Conservation (phyloP, 345 rosid genomes). For the Eutrema yunnanense region DNA sequence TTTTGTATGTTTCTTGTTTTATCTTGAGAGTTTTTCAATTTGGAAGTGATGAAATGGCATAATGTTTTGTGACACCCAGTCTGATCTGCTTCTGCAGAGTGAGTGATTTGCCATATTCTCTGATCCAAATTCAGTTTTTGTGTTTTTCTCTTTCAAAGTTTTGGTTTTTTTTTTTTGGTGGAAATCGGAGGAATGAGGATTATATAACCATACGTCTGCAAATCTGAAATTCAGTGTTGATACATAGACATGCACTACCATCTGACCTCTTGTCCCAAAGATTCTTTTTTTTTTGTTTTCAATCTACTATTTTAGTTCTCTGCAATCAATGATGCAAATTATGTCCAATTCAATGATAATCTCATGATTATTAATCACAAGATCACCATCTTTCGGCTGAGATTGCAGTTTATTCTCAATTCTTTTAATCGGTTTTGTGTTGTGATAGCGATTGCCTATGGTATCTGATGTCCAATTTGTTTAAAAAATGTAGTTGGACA, state of each 20-base stretch:
- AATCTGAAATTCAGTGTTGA: constrained; percentile 47
- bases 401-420: constrained; percentile 34
- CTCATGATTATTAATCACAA: constrained; percentile 37
- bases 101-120: constrained; percentile 31
- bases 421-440: background rate
- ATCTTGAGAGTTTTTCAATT: no score
- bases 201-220: constrained; percentile 50
- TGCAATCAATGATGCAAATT: constrained; percentile 72
- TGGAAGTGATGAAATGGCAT: constrained; percentile 40
- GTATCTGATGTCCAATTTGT: constrained; percentile 70
- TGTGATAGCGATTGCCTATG: constrained; percentile 35
- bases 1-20: no score
- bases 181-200: constrained; percentile 49
- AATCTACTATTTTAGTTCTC: no score
- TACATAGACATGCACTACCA: constrained; percentile 78
- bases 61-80: constrained; percentile 56
- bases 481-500: background rate
- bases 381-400: constrained; percentile 95
- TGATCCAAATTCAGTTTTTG: constrained; percentile 19
- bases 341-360: constrained; percentile 34
- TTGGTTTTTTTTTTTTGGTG: background rate
- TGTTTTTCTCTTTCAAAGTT: no score
- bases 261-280: constrained; percentile 51
- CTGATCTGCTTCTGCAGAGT: constrained; percentile 40
- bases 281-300: background rate